Base-by-base conservation (phyloP, 2,329 filamentous ascomycete species). In the Myriangium duriaei region DNA sequence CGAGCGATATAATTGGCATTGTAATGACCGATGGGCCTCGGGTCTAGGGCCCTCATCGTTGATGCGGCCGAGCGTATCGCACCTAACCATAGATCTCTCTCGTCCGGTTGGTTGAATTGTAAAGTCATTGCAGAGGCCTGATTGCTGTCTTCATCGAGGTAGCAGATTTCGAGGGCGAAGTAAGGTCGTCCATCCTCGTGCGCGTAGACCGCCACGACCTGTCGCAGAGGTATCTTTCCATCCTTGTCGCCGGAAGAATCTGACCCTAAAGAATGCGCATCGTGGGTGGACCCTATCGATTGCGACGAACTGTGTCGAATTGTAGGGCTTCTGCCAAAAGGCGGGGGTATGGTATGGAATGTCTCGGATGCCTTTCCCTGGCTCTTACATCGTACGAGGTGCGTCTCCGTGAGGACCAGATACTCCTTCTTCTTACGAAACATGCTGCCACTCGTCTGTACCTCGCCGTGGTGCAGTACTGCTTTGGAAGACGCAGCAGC, bases 351-450 rank as follows among this genome's bases (percentile, higher is more conserved):
- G 14, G 49, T 55, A 53, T 63, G 42, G 47, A 81, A 82, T 28
- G 67, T 62, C 41, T 82, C 78, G 17, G 69, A 64, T 10, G 79
- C 79, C 53, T 78, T 78, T 31, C 64, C 60, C 47, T 80, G 74
- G 49, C 63, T 79, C 55, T 81, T 80, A 62, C 79, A 81, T 10
- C 78, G 69, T 39, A 81, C 59, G 39, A 83, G 59, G 54, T 81
- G 74, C 4, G 69, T 72, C 46, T 81, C 78, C 5, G 77, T 83
- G 46, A 83, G 61, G 11, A 82, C 79, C 39, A 83, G 61, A 49
- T 79, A 83, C 53, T 82, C 77, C 56, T 71, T 78, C 60, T 77
- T 80, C 60, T 80, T 81, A 53, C 77, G 66, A 58, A 81, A 79
- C 67, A 82, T 73, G 42, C 73, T 72, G 40, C 72, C 76, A 34